These are phyloP conservation scores for Staphylotrichum tortipilum DNA, from an alignment of 495 filamentous ascomycete species.

Conservation along the genomic window DNA sequence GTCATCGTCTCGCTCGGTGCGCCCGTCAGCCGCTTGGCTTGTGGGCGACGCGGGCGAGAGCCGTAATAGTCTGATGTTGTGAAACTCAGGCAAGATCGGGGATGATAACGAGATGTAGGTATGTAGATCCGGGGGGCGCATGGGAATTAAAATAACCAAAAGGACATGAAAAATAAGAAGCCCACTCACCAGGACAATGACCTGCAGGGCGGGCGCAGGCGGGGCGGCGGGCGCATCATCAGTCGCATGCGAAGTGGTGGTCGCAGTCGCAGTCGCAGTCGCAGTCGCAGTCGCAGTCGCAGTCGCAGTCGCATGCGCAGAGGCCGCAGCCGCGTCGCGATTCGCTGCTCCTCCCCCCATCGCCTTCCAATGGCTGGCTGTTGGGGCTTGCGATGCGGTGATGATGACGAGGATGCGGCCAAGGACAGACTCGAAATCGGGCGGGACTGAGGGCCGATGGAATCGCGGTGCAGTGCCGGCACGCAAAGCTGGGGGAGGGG, in stretches of 20 bases:
- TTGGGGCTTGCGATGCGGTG: background rate
- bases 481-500: no score
- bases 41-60: no score
- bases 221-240: slow-evolving; percentile 16
- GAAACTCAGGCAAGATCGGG: background rate
- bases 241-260: no score
- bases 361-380: background rate
- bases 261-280: no score
- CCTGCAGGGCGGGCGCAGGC: slow-evolving; percentile 53
- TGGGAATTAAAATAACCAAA: background rate
- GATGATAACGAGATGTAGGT: no score
- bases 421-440: background rate
- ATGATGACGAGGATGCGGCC: background rate
- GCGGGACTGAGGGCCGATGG: no score
- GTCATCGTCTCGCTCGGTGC: no score
- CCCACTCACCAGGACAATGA: slow-evolving; percentile 69
- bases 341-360: slow-evolving; percentile 6
- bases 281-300: slow-evolving; percentile 10
- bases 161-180: no score
- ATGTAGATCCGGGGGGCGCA: background rate
- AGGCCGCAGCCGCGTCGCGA: background rate
- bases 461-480: no score
- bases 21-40: no score
- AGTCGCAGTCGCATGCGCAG: background rate
- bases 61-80: no score